phyloP scores from a whole-genome alignment of 1,139 yeast genomes.

The Kodamaea plutei region DNA sequence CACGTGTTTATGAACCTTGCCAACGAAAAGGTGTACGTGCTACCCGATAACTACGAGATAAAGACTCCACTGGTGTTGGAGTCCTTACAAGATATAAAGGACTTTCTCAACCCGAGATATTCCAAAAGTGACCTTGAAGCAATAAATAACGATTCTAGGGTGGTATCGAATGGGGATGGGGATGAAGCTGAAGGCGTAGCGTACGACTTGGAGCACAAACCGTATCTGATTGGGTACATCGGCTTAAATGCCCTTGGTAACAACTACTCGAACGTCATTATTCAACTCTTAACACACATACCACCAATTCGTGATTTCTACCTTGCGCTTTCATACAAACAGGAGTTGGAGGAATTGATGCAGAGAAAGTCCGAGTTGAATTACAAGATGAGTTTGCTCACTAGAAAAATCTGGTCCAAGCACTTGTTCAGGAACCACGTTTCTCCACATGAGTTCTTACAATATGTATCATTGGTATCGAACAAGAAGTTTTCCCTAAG shows the following conservation, averaged over 20 bases:
- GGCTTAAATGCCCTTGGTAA: slow-evolving; percentile 53
- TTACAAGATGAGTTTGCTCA: slow-evolving; percentile 38
- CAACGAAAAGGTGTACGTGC: slow-evolving; percentile 44
- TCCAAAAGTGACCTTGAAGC: slow-evolving; percentile 8
- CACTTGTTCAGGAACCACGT: slow-evolving; percentile 55
- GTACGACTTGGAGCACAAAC: slow-evolving; percentile 39
- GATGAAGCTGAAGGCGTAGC: slow-evolving; percentile 15
- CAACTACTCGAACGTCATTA: slow-evolving; percentile 53
- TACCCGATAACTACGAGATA: slow-evolving; percentile 59
- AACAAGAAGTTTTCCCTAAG: slow-evolving; percentile 38
- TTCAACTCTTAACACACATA: slow-evolving; percentile 57
- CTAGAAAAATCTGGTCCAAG: slow-evolving; percentile 63
- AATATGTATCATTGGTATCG: slow-evolving; percentile 39
- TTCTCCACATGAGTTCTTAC: slow-evolving; percentile 64
- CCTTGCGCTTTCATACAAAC: slow-evolving; percentile 24
- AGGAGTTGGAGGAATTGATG: slow-evolving; percentile 10
- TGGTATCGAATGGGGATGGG: too few species aligned
- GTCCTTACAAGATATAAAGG: slow-evolving; percentile 48
- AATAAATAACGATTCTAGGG: too few species aligned
- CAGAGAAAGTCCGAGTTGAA: slow-evolving; percentile 22
- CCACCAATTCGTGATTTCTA: slow-evolving; percentile 49
- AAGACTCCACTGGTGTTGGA: slow-evolving; percentile 21
- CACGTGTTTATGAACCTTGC: slow-evolving; percentile 58
- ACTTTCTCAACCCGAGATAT: slow-evolving; percentile 52
- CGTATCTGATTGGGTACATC: slow-evolving; percentile 59